Evolutionary conservation across 129 eudicot genomes (phyloP), one percentile per base, ranked within the genome.

Genomic region (Heracleum sosnowskyi): DNA sequence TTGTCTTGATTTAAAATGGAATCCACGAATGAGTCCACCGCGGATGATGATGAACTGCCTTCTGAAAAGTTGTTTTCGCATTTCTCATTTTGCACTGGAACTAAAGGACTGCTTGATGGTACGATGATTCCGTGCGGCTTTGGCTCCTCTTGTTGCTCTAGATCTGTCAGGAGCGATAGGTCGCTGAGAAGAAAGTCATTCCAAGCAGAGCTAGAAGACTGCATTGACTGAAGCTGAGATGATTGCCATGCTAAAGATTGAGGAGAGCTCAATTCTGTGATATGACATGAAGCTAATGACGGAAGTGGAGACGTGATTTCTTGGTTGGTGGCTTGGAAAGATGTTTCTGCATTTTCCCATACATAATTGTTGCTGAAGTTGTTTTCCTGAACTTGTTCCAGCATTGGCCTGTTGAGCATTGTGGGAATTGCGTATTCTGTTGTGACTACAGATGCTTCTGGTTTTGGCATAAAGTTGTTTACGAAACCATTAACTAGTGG

Each of bases 21-120:
- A 63, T 96, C 91, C 62, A 96, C 95, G 81, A 96, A 96, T 16
- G 96, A 86, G 68, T 81, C 86, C 46, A 51, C 85, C 33, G 84
- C 76, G 34, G 85, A 85, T 4, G 90, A 85, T 4, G 90, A 85
- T 16, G 91, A 81, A 81, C 72, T 64, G 77, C 15, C 81, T 80
- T 34, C 83, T 66, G 72, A 16, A 15, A 74, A 45, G 81, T 68
- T 83, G 78, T 75, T 35, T 39, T 78, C 81, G 28, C 33, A 29
- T 26, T 53, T 53, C 18, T 73, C 73, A 41, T 73, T 57, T 28
- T 80, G 64, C 47, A 13, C 17, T 10, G 10, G 29, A 74, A 74
- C 37, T 66, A 28, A 16, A 51, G 53, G 51, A 26, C 37, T 35
- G 24, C 31, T 80, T n/a, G 76, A 46, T 41, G 86, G 74, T 34